A percentile compares a stretch with the other conserved stretches of the same genome.
phyloP scores from a whole-genome alignment of 2,329 filamentous ascomycete genomes.

The Cadophora luteo-olivacea region DNA sequence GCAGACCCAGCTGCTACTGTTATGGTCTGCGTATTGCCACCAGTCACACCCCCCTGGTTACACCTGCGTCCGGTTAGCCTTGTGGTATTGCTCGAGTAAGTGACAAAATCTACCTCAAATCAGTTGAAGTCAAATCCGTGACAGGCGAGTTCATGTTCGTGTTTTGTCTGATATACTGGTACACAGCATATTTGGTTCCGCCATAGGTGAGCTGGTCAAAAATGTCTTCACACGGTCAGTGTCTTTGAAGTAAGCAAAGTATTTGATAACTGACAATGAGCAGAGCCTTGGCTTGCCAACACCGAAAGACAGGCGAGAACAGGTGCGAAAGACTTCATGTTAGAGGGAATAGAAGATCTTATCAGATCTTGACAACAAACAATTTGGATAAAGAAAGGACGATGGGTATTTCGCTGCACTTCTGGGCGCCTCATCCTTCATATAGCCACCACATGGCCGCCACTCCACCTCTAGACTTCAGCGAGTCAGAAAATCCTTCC shows the following conservation, averaged over 20 bases:
- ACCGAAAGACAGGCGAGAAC: conserved; percentile 22
- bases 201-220: conserved; percentile 38
- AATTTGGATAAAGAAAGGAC: conserved; percentile 15
- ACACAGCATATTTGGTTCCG: conserved; percentile 47
- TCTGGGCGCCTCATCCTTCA: neutral
- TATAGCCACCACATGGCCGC: conserved; percentile 15
- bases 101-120: conserved; percentile 29
- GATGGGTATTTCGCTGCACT: neutral
- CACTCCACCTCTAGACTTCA: neutral
- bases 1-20: conserved; percentile 49
- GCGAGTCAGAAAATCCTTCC: neutral
- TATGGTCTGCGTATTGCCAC: conserved; percentile 36
- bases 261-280: conserved; percentile 26
- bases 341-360: neutral
- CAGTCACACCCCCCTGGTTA: conserved; percentile 47
- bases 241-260: neutral
- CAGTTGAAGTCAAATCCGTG: conserved; percentile 38
- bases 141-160: conserved; percentile 57
- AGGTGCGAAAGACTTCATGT: conserved; percentile 31
- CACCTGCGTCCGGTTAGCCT: conserved; percentile 53
- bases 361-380: neutral
- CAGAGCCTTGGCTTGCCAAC: conserved; percentile 26
- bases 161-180: conserved; percentile 55
- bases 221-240: conserved; percentile 35
- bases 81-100: conserved; percentile 43